These are phyloP conservation scores for Graphium sp. DNA, from an alignment of 2,329 filamentous ascomycete species.

Conservation along the genomic window DNA sequence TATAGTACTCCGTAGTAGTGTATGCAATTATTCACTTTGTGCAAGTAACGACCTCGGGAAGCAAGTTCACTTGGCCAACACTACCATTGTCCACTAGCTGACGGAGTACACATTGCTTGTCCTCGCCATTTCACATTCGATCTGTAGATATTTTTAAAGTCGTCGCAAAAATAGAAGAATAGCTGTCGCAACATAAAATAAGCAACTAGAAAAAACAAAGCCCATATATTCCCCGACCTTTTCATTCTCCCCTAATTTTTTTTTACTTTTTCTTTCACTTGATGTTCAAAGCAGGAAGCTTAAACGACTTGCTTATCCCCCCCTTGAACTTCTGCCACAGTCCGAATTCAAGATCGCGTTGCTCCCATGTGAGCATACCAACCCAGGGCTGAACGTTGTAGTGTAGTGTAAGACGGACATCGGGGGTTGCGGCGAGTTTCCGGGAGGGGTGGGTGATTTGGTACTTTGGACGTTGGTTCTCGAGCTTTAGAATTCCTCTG, in stretches of 20 bases:
- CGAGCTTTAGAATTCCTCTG: constrained; percentile 58
- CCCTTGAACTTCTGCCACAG: constrained; percentile 49
- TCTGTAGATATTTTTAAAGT: too few species aligned
- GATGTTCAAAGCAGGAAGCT: constrained; percentile 50
- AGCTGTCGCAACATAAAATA: background rate
- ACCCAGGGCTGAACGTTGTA: constrained; percentile 99
- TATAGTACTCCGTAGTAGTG: too few species aligned
- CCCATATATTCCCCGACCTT: background rate
- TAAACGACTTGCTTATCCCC: constrained; percentile 47
- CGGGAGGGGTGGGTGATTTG: constrained; percentile 84
- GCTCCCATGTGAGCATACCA: constrained; percentile 70
- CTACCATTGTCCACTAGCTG: too few species aligned
- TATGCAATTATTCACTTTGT: too few species aligned
- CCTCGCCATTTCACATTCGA: too few species aligned
- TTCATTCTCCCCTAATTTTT: constrained; percentile 6
- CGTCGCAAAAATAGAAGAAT: background rate
- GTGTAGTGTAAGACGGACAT: constrained; percentile 66
- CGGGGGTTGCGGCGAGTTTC: constrained; percentile 53
- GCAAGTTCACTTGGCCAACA: too few species aligned
- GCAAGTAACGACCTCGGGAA: too few species aligned
- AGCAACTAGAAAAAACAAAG: background rate
- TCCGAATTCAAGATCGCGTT: constrained; percentile 29
- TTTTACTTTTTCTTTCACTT: constrained; percentile 27
- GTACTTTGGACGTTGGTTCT: constrained; percentile 87
- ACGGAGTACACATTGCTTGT: too few species aligned